Percentiles rank a stretch among this genome's conserved stretches.
phyloP scores from a whole-genome alignment of 1,139 yeast species.

The Candida neerlandica region DNA sequence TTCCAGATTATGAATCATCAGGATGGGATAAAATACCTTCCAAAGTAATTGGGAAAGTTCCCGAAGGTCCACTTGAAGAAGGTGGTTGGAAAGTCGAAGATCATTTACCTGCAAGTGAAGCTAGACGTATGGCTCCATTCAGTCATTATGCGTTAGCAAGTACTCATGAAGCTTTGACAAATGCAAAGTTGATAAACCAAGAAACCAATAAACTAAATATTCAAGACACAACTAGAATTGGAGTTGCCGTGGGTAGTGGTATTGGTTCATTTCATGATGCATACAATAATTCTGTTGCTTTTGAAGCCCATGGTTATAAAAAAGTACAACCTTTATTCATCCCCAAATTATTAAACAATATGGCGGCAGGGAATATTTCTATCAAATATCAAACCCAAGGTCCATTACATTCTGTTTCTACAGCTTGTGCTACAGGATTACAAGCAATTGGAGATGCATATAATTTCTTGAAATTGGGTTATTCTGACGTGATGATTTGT shows the following conservation, averaged over 20 bases:
- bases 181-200: conserved; percentile 51
- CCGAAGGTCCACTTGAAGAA: conserved; percentile 50
- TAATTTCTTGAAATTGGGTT: conserved; percentile 75
- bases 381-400: conserved; percentile 77
- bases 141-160: conserved; percentile 82
- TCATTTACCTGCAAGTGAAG: conserved; percentile 46
- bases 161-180: conserved; percentile 71
- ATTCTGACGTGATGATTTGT: conserved; percentile 85
- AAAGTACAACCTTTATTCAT: conserved; percentile 84
- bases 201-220: conserved; percentile 15
- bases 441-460: conserved; percentile 94
- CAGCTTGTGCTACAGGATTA: conserved; percentile 97
- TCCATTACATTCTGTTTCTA: conserved; percentile 84
- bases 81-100: conserved; percentile 56
- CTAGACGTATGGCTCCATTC: conserved; percentile 67
- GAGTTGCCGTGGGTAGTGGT: conserved; percentile 91
- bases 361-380: conserved; percentile 94
- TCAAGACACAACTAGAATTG: conserved; percentile 39
- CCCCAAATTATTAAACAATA: conserved; percentile 81
- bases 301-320: conserved; percentile 58
- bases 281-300: conserved; percentile 59
- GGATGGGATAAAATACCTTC: conserved; percentile 66
- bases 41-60: conserved; percentile 75
- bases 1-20: conserved; percentile 46
- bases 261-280: conserved; percentile 86